Conservation (phyloP, 2,329 filamentous ascomycete genomes). For the Nannizziopsis arthrosporioides region DNA sequence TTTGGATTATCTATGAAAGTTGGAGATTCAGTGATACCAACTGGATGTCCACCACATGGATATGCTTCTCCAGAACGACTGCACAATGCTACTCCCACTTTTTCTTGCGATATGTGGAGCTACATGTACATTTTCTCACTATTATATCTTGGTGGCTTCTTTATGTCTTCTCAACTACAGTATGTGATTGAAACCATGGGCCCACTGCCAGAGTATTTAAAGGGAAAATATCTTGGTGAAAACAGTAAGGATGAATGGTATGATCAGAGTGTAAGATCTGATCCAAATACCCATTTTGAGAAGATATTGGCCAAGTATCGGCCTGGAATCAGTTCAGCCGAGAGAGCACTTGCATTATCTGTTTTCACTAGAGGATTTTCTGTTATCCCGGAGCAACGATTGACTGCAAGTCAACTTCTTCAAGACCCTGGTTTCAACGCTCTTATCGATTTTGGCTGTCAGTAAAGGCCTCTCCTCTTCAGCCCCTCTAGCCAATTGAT, state of each 20-base stretch:
- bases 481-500: too few species aligned
- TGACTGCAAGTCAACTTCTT: conserved; percentile 20
- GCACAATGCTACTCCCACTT: conserved; percentile 9
- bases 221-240: conserved; percentile 13
- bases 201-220: conserved; percentile 21
- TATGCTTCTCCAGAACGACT: conserved; percentile 14
- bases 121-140: conserved; percentile 14
- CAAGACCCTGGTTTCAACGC: conserved; percentile 20
- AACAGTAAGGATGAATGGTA: conserved; percentile 20
- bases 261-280: conserved; percentile 17
- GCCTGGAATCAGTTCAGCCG: conserved; percentile 5
- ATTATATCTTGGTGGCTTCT: conserved; percentile 8
- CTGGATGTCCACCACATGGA: conserved; percentile 9
- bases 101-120: conserved; percentile 16
- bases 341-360: conserved; percentile 6
- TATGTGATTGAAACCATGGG: conserved; percentile 17
- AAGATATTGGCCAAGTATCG: neutral
- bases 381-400: conserved; percentile 18
- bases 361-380: conserved; percentile 7
- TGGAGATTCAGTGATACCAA: conserved; percentile 3
- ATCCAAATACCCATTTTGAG: conserved; percentile 3
- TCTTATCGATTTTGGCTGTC: conserved; percentile 14
- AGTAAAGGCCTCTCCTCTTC: too few species aligned
- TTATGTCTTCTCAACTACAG: neutral
- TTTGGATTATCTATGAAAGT: conserved; percentile 21